Evolutionary conservation across 345 rosid genomes (phyloP).

Genomic region (Eucalyptus cloeziana): DNA sequence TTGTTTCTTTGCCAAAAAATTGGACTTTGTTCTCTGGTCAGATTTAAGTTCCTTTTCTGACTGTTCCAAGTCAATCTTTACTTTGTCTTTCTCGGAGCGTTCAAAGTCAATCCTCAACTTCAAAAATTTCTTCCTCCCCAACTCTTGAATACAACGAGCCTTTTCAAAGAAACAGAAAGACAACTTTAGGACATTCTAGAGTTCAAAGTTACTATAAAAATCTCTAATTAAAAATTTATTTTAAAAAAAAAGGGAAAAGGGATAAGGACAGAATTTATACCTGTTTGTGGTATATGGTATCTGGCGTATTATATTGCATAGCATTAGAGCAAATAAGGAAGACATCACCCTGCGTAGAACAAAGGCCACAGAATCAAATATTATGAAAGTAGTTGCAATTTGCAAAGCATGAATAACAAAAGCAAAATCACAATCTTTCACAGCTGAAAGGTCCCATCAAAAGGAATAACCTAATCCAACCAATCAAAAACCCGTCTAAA

Average conservation of each 20-base stretch:
- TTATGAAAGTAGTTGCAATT: background rate
- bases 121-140: slow-evolving; percentile 58
- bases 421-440: background rate
- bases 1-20: slow-evolving; percentile 39
- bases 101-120: slow-evolving; percentile 49
- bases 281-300: slow-evolving; percentile 70
- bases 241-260: background rate
- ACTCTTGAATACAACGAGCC: slow-evolving; percentile 69
- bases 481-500: background rate
- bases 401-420: background rate
- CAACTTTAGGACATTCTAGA: background rate
- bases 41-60: slow-evolving; percentile 41
- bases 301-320: slow-evolving; percentile 73
- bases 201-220: background rate
- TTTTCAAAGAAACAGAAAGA: slow-evolving; percentile 3
- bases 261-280: slow-evolving; percentile 2
- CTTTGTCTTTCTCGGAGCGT: slow-evolving; percentile 48
- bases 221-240: background rate
- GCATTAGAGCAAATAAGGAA: slow-evolving; percentile 78
- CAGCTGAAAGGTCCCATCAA: background rate
- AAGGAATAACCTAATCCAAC: background rate
- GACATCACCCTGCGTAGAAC: slow-evolving; percentile 55
- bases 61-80: slow-evolving; percentile 34
- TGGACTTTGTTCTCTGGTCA: slow-evolving; percentile 31
- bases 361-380: background rate